phyloP scores from a whole-genome alignment of 2,329 filamentous ascomycete genomes.

The Claviceps monticola region DNA sequence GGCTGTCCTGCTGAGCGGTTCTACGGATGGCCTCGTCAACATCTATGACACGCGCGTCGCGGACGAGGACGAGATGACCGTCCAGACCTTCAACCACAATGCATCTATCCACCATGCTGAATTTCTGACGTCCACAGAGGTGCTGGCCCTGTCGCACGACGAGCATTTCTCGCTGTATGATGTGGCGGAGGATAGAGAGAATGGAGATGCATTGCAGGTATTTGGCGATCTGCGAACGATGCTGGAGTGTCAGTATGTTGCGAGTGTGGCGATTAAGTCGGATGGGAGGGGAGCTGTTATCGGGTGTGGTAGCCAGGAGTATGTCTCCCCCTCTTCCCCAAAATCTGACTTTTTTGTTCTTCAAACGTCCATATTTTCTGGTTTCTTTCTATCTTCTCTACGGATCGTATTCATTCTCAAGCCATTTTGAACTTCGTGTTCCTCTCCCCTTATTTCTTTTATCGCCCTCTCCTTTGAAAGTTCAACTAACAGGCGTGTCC shows the following conservation, averaged over 20 bases:
- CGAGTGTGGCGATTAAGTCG: constrained; percentile 48
- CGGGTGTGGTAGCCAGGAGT: constrained; percentile 56
- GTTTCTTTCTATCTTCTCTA: background rate
- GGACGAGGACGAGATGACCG: constrained; percentile 64
- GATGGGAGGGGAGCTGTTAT: constrained; percentile 45
- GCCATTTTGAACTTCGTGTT: no score
- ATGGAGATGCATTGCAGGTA: constrained; percentile 38
- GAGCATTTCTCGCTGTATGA: constrained; percentile 65
- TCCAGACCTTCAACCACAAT: constrained; percentile 66
- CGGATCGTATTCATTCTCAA: no score
- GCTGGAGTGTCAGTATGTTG: constrained; percentile 62
- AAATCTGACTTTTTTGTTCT: no score
- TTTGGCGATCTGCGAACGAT: constrained; percentile 56
- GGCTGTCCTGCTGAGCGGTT: constrained; percentile 56
- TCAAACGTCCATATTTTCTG: background rate
- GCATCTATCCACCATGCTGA: constrained; percentile 62
- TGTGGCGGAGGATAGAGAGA: constrained; percentile 47
- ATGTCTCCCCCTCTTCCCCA: constrained; percentile 16
- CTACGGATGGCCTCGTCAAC: constrained; percentile 68
- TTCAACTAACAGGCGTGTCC: no score
- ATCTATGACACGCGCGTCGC: constrained; percentile 56
- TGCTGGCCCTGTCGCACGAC: constrained; percentile 65
- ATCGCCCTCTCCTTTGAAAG: no score
- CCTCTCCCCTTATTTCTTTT: background rate
- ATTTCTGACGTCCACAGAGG: constrained; percentile 49